Evolutionary conservation across 2,329 filamentous ascomycete genomes (phyloP), one percentile per base, ranked within the genome.

Genomic region (Apiospora malaysiana): DNA sequence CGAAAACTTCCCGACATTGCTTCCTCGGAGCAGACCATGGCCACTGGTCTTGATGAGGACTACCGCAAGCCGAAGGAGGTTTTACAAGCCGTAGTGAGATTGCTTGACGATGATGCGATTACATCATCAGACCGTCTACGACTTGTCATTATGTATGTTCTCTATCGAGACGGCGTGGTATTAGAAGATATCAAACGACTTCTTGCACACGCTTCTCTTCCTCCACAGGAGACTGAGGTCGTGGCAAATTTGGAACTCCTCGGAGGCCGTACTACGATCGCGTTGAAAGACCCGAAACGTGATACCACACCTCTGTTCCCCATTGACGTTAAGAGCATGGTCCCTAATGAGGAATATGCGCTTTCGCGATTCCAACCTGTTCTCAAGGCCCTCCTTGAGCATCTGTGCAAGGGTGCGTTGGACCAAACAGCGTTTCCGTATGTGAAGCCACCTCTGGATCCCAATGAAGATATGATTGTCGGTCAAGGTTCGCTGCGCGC

Each of bases 41-140:
- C 95, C 12, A 98, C 96, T 0, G 96, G 96, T 0, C 84, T 98
- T 6, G 96, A 98, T 76, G 95, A 98, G 82, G 95, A 98, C 78
- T 93, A 92, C 78, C 92, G 92, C 77, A 97, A 96, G 79, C 93
- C 95, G 12, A 98, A 97, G 82, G 94, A 97, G 77, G 83, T 97
- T 67, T 90, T 95, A 40, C 94, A 96, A 74, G 91, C 97, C 74
- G 86, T 98, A 21, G 92, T 97, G 42, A 91, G 93, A 25, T 86
- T 97, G n/a, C 83, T 99, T 14, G 96, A 98, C 79, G 94, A 98
- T 76, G 92, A 94, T 18, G 88, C 88, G 37, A 88, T 97, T 42
- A 85, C 85, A 2, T 87, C 88, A 14, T 83, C 90, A 6, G 95
- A 98, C 79, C 90, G 96, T 51, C 83, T 98, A 56, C 92, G 96